A percentile compares a stretch with the other conserved stretches of the same genome.
Evolutionary conservation across 2,329 filamentous ascomycete species (phyloP).

Genomic region (Venturiaceae sp.): DNA sequence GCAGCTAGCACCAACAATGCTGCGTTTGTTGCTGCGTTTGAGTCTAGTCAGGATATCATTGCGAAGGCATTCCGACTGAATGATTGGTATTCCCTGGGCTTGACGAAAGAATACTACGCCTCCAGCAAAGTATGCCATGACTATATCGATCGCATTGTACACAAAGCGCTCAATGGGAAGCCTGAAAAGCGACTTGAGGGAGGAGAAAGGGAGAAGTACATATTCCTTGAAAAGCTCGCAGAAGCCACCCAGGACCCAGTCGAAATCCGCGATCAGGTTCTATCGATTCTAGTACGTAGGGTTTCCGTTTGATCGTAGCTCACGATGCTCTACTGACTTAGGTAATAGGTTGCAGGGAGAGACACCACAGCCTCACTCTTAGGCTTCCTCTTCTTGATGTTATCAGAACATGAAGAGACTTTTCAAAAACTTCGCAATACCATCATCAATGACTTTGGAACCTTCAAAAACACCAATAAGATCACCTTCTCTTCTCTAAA

Average conservation of each 20-base stretch:
- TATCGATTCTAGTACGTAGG: slow-evolving; percentile 36
- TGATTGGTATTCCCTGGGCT: neutral
- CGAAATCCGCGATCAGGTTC: slow-evolving; percentile 37
- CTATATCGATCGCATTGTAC: slow-evolving; percentile 40
- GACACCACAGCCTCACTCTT: slow-evolving; percentile 45
- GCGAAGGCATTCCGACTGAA: neutral
- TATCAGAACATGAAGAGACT: neutral
- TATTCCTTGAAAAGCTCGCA: slow-evolving; percentile 40
- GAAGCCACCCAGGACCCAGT: slow-evolving; percentile 36
- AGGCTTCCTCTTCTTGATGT: slow-evolving; percentile 28
- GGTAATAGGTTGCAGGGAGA: slow-evolving; percentile 28
- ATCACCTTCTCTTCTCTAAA: slow-evolving; percentile 3
- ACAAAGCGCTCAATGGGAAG: slow-evolving; percentile 28
- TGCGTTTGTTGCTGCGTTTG: slow-evolving; percentile 7
- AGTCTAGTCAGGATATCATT: slow-evolving; percentile 2
- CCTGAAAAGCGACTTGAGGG: slow-evolving; percentile 23
- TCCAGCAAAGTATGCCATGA: slow-evolving; percentile 27
- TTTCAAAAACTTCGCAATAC: slow-evolving; percentile 2
- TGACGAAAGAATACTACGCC: slow-evolving; percentile 13
- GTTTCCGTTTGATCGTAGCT: neutral
- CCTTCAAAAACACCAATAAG: neutral
- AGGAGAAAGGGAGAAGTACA: slow-evolving; percentile 23
- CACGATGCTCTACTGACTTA: neutral
- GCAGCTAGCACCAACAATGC: slow-evolving; percentile 8
- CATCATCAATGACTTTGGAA: slow-evolving; percentile 2